Base-by-base conservation (phyloP, 2,329 filamentous ascomycete genomes). In the Apiospora saccharicola region DNA sequence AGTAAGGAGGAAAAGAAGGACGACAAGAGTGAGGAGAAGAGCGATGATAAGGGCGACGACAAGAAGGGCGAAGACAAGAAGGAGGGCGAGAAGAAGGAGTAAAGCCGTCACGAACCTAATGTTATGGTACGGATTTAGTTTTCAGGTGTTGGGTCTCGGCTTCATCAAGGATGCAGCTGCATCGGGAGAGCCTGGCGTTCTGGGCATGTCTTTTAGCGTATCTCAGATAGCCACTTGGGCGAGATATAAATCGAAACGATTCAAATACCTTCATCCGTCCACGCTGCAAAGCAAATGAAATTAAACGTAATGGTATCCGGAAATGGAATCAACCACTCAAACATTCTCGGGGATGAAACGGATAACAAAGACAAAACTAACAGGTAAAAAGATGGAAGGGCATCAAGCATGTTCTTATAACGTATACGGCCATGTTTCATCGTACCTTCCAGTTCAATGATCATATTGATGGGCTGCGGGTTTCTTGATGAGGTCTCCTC, bases 41-140 rank as follows among this genome's bases (percentile, higher is more conserved):
- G 24, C 10, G 10, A 53, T 10, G 37, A 80, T 86, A 80, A 76
- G 8, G 83, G 83, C 77, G 74, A 85, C 10, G 85, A 87, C 73
- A 75, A 80, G n/a, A 53, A 53, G 49, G 49, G 26, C 37, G 64
- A 67, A 37, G 64, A 41, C 8, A 53, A 53, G 49, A 53, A 53
- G 49, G 53, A 22, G 10, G 53, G 30, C 16, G 30, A 61, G 30
- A 64, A 64, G 34, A 64, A 64, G 57, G 57, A 64, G 19, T 64
- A 64, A 64, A 34, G 34, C 34, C 5, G 57, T 64, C 34, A 41
- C 57, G 57, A 64, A 41, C 57, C 7, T 64, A 41, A 47, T 47
- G 41, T 4, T 49, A 26, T 30, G 14, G 19, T 30, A 69, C 47
- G 12, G 47, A 22, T 7, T 69, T 10, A 30, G 26, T 68, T 69